These are phyloP conservation scores for Salix caprea DNA, from an alignment of 345 rosid genomes.

Conservation along the genomic window DNA sequence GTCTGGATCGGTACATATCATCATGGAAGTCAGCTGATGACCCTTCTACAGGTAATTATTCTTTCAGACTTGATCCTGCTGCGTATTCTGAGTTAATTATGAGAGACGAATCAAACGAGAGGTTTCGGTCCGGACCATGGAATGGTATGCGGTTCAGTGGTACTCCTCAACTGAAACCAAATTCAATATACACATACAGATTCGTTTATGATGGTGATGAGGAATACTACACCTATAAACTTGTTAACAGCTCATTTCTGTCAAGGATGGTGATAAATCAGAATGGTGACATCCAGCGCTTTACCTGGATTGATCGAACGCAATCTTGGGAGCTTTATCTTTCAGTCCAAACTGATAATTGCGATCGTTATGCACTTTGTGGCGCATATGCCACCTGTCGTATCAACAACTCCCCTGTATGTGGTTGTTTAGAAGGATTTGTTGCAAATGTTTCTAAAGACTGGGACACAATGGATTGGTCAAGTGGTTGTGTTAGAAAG, in stretches of 20 bases:
- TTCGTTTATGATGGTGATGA: constrained; percentile 4
- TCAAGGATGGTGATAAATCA: neutral
- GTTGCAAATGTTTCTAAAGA: neutral
- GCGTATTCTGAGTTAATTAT: constrained; percentile 10
- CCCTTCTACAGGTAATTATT: constrained; percentile 9
- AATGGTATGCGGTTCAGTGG: constrained; percentile 9
- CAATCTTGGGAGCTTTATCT: neutral
- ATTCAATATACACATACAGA: neutral
- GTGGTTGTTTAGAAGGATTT: constrained; percentile 15
- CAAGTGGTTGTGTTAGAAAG: constrained; percentile 11
- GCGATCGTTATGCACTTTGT: constrained; percentile 7
- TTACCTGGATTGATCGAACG: neutral
- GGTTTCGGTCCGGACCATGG: constrained; percentile 13
- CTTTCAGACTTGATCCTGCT: neutral
- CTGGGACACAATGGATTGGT: neutral
- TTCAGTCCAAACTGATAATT: neutral
- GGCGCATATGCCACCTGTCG: constrained; percentile 11
- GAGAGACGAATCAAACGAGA: neutral
- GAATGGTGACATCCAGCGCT: neutral
- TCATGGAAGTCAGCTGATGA: constrained; percentile 11
- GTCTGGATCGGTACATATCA: constrained; percentile 5
- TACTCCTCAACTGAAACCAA: neutral
- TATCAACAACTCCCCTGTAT: neutral
- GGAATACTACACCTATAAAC: constrained; percentile 4
- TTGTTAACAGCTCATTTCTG: neutral